A percentile compares a stretch with the other conserved stretches of the same genome.
Conservation (phyloP, 805 yeast genomes). For the Lipomyces spencermartinsiae region DNA sequence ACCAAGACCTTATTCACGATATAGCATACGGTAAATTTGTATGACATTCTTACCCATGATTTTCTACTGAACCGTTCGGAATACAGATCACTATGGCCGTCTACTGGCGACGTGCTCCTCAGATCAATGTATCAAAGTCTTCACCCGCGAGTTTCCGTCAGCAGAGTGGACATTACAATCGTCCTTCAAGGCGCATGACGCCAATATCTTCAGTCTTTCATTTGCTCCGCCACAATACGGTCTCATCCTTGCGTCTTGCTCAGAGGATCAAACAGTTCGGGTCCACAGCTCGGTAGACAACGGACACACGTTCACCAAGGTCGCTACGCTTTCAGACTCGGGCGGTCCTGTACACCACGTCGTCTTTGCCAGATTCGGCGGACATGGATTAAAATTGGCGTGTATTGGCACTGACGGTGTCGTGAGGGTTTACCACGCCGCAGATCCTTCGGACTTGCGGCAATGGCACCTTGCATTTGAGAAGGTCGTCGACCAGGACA, state of each 20-base stretch:
- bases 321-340: constrained; percentile 82
- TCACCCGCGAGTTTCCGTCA: constrained; percentile 66
- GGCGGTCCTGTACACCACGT: constrained; percentile 89
- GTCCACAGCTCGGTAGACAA: constrained; percentile 89
- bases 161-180: constrained; percentile 85
- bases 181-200: constrained; percentile 95
- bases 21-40: constrained; percentile 65
- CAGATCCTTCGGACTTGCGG: constrained; percentile 86
- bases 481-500: constrained; percentile 49
- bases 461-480: constrained; percentile 83
- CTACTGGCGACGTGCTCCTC: constrained; percentile 94
- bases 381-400: constrained; percentile 79
- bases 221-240: constrained; percentile 98
- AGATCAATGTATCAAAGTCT: constrained; percentile 91
- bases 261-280: constrained; percentile 87
- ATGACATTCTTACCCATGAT: not conserved
- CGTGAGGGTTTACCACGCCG: constrained; percentile 81
- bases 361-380: constrained; percentile 80
- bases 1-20: constrained; percentile 91
- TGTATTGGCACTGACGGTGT: constrained; percentile 90
- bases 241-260: constrained; percentile 81
- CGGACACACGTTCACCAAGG: constrained; percentile 82
- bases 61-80: no score
- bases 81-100: constrained; percentile 77
- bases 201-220: constrained; percentile 76